Base-by-base conservation (phyloP, 495 filamentous ascomycete species). In the Penicillium tannophilum region DNA sequence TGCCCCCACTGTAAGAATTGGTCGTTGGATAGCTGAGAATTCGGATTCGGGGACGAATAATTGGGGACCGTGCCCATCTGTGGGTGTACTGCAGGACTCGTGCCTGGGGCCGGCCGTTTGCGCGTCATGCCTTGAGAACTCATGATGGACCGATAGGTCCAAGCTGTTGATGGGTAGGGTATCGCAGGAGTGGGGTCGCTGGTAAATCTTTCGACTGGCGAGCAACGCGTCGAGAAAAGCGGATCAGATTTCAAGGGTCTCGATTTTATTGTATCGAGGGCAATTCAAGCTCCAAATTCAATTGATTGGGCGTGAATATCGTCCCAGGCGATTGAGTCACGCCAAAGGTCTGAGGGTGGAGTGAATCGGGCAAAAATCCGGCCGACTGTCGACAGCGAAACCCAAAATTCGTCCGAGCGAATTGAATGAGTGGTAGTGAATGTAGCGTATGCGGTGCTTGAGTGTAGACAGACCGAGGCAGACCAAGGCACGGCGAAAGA, bases 21-120 rank as follows among this genome's bases (percentile, higher is more conserved):
- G 30, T 82, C 77, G 63, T 84, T 80, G 10, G 82, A 77, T 6
- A 81, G 64, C 53, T 79, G 76, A 39, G 71, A 72, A 19, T 61
- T 65, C 16, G 69, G 69, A 42, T 70, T 68, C 20, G 67, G 20
- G n/a, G 61, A 44, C 14, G 70, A 59, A 46, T 72, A 79, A 44
- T 63, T 74, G 24, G 71, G 64, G 45, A 72, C 69, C 26, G 68
- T 44, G 24, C 66, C 65, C 54, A 78, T 58, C 65, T 79, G 79
- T 46, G 82, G 72, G 26, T 84, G 79, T 20, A 79, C 70, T 48
- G 81, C 77, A 6, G 89, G 86, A 2, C 82, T 79, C 41, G 88
- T 72, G 63, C 90, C 90, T 45, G 90, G 87, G 31, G 89, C 88
- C 58, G 89, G 80, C 71, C 90, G 81, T 76, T 93, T 93, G 73